Conservation (phyloP, 1,284 basidiomycete species). For the Schizopora paradoxa region DNA sequence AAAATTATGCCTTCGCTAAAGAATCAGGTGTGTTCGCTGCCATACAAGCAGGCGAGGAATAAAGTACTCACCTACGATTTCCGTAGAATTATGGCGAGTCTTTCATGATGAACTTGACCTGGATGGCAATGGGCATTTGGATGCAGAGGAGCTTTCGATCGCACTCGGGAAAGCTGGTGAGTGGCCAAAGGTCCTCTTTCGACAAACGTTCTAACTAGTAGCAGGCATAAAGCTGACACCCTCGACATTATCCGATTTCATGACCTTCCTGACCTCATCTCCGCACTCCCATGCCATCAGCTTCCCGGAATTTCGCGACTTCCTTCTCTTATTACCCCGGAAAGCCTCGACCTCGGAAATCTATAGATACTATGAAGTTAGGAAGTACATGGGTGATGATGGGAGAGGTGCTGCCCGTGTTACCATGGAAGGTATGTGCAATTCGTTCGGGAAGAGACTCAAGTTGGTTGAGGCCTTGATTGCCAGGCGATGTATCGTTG, state of each 20-base stretch:
- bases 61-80: conserved; percentile 7
- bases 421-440: conserved; percentile 76
- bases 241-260: conserved; percentile 70
- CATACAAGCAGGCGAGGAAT: too few relatives aligned
- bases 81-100: conserved; percentile 77
- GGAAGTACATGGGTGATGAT: conserved; percentile 69
- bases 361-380: conserved; percentile 80
- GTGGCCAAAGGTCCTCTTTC: conserved; percentile 24
- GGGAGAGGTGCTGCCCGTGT: conserved; percentile 73
- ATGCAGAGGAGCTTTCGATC: conserved; percentile 62
- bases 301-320: conserved; percentile 87
- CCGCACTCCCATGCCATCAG: conserved; percentile 65
- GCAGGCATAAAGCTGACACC: conserved; percentile 70
- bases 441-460: conserved; percentile 9
- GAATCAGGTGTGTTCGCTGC: conserved; percentile 57
- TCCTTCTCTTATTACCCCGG: conserved; percentile 81
- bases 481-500: conserved; percentile 70
- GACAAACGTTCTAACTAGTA: conserved; percentile 15
- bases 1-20: conserved; percentile 69
- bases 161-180: conserved; percentile 72
- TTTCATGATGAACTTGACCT: conserved; percentile 86
- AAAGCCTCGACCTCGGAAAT: conserved; percentile 81
- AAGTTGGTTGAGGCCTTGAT: conserved; percentile 6
- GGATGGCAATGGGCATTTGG: conserved; percentile 79
- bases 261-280: conserved; percentile 69